A percentile compares a stretch with the other conserved stretches of the same genome.
Evolutionary conservation across 768 basidiomycete species (phyloP).

Genomic region (Lentinula sp.): DNA sequence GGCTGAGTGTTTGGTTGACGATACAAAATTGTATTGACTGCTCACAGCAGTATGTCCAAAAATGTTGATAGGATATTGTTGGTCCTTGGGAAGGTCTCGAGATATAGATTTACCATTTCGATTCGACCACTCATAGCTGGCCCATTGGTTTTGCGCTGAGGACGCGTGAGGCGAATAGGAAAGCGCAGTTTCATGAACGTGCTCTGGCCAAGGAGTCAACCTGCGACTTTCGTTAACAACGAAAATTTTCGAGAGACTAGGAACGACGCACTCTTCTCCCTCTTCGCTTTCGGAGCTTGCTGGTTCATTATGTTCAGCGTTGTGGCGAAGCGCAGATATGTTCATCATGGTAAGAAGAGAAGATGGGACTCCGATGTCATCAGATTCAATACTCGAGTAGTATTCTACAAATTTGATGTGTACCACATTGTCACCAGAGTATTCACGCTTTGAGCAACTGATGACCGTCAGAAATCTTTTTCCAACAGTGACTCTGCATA

Average conservation of each 20-base stretch:
- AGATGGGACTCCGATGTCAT: neutral
- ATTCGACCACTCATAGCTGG: slow-evolving; percentile 4
- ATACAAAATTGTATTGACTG: neutral
- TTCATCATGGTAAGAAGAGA: slow-evolving; percentile 4
- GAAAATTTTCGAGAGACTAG: neutral
- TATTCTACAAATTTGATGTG: neutral
- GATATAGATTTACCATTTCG: neutral
- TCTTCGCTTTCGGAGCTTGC: slow-evolving; percentile 4
- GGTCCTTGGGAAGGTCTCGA: neutral
- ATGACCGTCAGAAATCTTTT: too few species aligned
- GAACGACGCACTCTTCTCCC: slow-evolving; percentile 1
- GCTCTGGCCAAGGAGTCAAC: slow-evolving; percentile 2
- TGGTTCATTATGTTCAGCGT: neutral
- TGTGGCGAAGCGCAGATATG: slow-evolving; percentile 5
- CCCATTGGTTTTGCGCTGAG: neutral
- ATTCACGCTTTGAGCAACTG: too few species aligned
- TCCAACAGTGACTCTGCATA: too few species aligned
- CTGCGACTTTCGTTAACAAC: neutral
- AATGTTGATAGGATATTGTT: slow-evolving; percentile 1
- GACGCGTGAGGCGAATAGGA: neutral
- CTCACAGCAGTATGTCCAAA: slow-evolving; percentile 3
- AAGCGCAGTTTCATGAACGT: neutral
- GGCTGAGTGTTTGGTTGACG: neutral
- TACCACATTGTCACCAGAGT: neutral
- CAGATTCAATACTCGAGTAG: neutral